A percentile compares a stretch with the other conserved stretches of the same genome.
These are phyloP conservation scores for Medicago lupulina DNA, from an alignment of 306 rosid species.

Conservation along the genomic window DNA sequence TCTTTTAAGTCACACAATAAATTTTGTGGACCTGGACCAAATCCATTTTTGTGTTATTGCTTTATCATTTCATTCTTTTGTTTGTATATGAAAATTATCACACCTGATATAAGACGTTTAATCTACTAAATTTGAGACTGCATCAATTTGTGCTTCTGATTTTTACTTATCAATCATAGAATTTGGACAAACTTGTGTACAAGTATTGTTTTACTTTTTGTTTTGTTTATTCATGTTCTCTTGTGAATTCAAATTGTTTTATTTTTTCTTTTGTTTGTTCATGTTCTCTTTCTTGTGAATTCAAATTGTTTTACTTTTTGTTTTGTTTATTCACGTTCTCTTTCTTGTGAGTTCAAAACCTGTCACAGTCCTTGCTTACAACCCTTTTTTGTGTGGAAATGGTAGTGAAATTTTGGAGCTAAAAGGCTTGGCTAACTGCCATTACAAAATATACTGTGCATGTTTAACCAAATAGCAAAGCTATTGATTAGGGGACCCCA, in stretches of 20 bases:
- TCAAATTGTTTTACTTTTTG: too few species aligned
- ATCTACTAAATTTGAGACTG: constrained; percentile 16
- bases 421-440: too few species aligned
- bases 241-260: too few species aligned
- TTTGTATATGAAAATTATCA: neutral
- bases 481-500: neutral
- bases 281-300: too few species aligned
- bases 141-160: neutral
- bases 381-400: too few species aligned
- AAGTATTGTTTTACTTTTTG: too few species aligned
- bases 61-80: neutral
- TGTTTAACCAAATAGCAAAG: neutral
- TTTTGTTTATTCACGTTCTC: too few species aligned
- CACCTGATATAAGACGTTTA: constrained; percentile 11
- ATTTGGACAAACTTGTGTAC: neutral
- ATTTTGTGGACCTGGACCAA: constrained; percentile 46
- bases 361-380: too few species aligned
- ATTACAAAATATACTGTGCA: neutral
- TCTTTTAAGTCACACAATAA: constrained; percentile 18
- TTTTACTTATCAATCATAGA: neutral
- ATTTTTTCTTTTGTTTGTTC: too few species aligned
- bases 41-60: neutral
- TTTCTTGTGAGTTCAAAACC: too few species aligned
- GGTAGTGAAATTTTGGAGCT: too few species aligned
- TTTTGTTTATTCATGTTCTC: too few species aligned